Percentiles rank a stretch among this genome's conserved stretches.
These are phyloP conservation scores for Linnemannia hyalina DNA, from an alignment of 192 early-diverging fungal genomes.

Conservation along the genomic window DNA sequence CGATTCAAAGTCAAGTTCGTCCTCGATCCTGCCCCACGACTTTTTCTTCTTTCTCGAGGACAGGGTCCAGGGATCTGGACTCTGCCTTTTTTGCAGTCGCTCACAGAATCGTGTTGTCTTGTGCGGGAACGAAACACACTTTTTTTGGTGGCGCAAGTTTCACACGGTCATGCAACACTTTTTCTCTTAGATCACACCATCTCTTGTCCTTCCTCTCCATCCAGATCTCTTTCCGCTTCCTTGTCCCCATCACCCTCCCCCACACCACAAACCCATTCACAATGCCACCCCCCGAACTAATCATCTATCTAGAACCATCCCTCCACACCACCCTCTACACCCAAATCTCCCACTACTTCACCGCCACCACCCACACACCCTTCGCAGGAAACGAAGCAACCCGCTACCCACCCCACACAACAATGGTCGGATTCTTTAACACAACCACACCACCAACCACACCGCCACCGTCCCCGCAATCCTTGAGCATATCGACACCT, in stretches of 20 bases:
- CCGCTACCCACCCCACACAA: constrained; percentile 42
- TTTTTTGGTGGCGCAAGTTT: not conserved
- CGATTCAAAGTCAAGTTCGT: too few species aligned
- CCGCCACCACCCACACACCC: not conserved
- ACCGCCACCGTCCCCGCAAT: not conserved
- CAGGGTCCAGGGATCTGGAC: too few species aligned
- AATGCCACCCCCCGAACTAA: constrained; percentile 28
- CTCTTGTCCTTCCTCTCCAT: too few species aligned
- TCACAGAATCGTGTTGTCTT: too few species aligned
- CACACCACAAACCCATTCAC: not conserved
- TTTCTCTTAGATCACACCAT: not conserved
- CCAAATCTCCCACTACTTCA: constrained; percentile 14
- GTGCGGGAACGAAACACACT: too few species aligned
- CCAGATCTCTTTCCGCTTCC: not conserved
- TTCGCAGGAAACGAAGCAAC: constrained; percentile 37
- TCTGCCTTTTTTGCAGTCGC: too few species aligned
- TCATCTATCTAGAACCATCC: constrained; percentile 43
- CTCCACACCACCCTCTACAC: not conserved
- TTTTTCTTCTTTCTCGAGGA: too few species aligned
- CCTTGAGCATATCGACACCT: not conserved
- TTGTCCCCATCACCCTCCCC: not conserved
- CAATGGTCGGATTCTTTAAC: constrained; percentile 54
- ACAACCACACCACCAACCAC: not conserved
- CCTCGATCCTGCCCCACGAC: too few species aligned
- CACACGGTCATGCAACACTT: not conserved